Base-by-base conservation (phyloP, 805 yeast genomes). In the Priceomyces fermenticarens region DNA sequence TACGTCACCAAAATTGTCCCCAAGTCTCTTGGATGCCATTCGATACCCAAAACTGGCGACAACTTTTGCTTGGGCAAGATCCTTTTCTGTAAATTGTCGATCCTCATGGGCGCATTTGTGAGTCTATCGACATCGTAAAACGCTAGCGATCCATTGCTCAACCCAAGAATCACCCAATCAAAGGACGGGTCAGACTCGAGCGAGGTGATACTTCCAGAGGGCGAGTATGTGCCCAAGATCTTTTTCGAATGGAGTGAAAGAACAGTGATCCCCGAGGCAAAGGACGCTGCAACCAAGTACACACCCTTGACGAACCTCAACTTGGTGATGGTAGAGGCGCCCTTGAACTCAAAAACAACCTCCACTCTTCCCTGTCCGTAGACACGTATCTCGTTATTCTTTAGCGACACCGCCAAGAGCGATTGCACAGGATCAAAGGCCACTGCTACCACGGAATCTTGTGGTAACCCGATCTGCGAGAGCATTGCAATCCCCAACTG, bases 401-500 rank as follows among this genome's bases (percentile, higher is more conserved):
- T 80, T 0, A 96, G 88, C 2, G 89, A 83, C 0, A 88, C 67
- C 0, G 97, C 97, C 52, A 89, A 62, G 20, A 93, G 70, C 40
- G 93, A 80, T 60, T 93, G 99, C 1, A 87, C 81, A 3, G 95
- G 95, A 58, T 93, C 98, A 62, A 74, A 86, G 0, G 93, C 95
- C 30, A 81, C 57, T 0, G 87, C 80, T 28, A 78, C 65, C 7
- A 86, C 77, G 10, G 75, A 74, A 10, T 95, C 91, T 12, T 74
- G 68, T 27, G 70, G 69, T 4, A 70, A 46, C 3, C 75, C 75
- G 32, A 64, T 43, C 42, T 67, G 72, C 39, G 55, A 51, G 3
- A 59, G 53, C 4, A 55, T 48, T 17, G 57, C 54, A 8, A 66
- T 32, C 23, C 52, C 55, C 17, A 68, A 42, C 15, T 56, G 52